phyloP scores from a whole-genome alignment of 352 stramenopile genomes.

The Peronospora tabacina region DNA sequence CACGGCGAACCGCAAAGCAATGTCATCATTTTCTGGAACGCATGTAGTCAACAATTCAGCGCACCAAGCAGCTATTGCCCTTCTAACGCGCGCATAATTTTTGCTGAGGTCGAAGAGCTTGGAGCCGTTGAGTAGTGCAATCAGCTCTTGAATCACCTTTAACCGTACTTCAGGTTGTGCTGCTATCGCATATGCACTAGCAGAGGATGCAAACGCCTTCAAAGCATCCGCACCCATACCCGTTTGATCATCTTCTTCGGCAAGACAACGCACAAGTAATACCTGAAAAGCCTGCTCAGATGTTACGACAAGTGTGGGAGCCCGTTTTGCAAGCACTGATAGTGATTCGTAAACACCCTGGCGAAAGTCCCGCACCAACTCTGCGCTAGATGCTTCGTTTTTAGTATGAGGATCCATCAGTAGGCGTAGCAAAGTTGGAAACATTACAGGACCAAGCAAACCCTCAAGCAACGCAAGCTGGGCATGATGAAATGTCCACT shows the following conservation, averaged over 20 bases:
- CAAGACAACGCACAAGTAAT: conserved; percentile 54
- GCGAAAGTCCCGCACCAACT: conserved; percentile 47
- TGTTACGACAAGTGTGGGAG: conserved; percentile 33
- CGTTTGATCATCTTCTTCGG: conserved; percentile 42
- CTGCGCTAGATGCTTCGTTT: conserved; percentile 31
- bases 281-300: conserved; percentile 69
- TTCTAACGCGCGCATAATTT: conserved; percentile 57
- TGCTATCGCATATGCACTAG: conserved; percentile 30
- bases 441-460: conserved; percentile 57
- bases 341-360: conserved; percentile 61
- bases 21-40: conserved; percentile 16
- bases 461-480: conserved; percentile 33
- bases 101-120: conserved; percentile 54
- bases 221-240: conserved; percentile 51
- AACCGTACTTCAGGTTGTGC: conserved; percentile 22
- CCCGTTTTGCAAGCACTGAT: conserved; percentile 34
- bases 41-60: conserved; percentile 29
- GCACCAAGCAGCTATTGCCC: conserved; percentile 55
- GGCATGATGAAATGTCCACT: conserved; percentile 54
- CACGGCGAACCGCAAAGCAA: conserved; percentile 53
- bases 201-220: conserved; percentile 51
- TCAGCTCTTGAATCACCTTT: conserved; percentile 46
- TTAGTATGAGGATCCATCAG: conserved; percentile 58
- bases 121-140: conserved; percentile 41
- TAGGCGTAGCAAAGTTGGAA: conserved; percentile 54